Conservation (phyloP, 1,139 yeast genomes). For the Geotrichum klebahnii region DNA sequence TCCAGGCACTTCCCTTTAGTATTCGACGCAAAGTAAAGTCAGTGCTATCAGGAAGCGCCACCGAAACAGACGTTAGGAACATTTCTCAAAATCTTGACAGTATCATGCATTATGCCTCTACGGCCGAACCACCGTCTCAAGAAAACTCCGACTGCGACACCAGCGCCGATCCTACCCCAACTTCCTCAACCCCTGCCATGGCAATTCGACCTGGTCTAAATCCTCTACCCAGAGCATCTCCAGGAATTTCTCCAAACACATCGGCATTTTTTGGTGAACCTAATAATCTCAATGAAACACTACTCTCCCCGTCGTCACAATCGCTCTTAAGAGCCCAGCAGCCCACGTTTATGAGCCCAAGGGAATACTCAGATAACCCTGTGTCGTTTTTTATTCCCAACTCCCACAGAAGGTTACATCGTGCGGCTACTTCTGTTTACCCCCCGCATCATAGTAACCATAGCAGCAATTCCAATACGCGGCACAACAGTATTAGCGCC, state of each 20-base stretch:
- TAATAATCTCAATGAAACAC: too few species aligned
- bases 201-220: background rate
- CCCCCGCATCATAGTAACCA: too few species aligned
- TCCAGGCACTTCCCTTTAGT: constrained; percentile 19
- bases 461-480: too few species aligned
- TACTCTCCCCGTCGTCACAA: constrained; percentile 12
- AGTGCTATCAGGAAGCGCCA: constrained; percentile 17
- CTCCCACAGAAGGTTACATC: constrained; percentile 8
- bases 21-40: constrained; percentile 19
- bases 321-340: constrained; percentile 2
- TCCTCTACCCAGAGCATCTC: background rate
- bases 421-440: constrained; percentile 18
- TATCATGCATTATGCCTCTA: constrained; percentile 6
- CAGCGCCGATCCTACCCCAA: background rate
- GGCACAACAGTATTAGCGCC: too few species aligned
- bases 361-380: background rate
- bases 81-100: constrained; percentile 18
- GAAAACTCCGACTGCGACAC: too few species aligned
- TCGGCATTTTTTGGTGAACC: constrained; percentile 10
- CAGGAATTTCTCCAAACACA: constrained; percentile 15
- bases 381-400: background rate
- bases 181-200: constrained; percentile 2
- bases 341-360: background rate
- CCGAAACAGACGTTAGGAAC: constrained; percentile 15
- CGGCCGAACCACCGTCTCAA: too few species aligned